A percentile compares a stretch with the other conserved stretches of the same genome.
Evolutionary conservation across 2,329 filamentous ascomycete genomes (phyloP).

Genomic region (Thermomyces lanuginosus): DNA sequence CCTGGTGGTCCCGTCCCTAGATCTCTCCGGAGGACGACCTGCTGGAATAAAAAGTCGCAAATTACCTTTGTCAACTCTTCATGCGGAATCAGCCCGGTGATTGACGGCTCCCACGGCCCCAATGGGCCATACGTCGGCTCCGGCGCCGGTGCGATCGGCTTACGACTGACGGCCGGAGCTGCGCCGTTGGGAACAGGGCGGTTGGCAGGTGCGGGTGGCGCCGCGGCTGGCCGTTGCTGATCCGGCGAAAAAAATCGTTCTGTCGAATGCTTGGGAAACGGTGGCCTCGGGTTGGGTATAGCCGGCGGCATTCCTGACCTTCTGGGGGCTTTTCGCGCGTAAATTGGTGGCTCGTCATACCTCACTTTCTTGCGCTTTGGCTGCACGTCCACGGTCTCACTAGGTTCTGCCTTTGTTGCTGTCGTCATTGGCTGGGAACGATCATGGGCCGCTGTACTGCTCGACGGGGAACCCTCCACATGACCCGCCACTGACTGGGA

Average conservation of each 20-base stretch:
- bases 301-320: slow-evolving; percentile 26
- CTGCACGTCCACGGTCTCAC: too few species aligned
- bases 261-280: slow-evolving; percentile 16
- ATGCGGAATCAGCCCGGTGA: slow-evolving; percentile 53
- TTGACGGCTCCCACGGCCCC: slow-evolving; percentile 38
- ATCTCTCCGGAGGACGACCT: slow-evolving; percentile 53
- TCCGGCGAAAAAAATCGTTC: slow-evolving; percentile 11
- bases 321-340: slow-evolving; percentile 29
- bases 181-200: slow-evolving; percentile 10
- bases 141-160: slow-evolving; percentile 7
- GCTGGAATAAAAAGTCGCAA: slow-evolving; percentile 64
- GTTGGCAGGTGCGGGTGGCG: slow-evolving; percentile 8
- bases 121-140: slow-evolving; percentile 15
- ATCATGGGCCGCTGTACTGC: too few species aligned
- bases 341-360: slow-evolving; percentile 39
- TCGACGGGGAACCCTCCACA: too few species aligned
- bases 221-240: slow-evolving; percentile 8
- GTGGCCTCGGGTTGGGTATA: slow-evolving; percentile 22
- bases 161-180: slow-evolving; percentile 16
- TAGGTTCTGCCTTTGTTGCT: too few species aligned
- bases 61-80: slow-evolving; percentile 60
- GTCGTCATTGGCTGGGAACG: slow-evolving; percentile 6
- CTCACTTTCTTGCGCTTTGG: slow-evolving; percentile 34
- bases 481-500: too few species aligned
- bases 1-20: slow-evolving; percentile 37